These are phyloP conservation scores for Aspergillus latus DNA, from an alignment of 2,329 filamentous ascomycete species.

Conservation along the genomic window DNA sequence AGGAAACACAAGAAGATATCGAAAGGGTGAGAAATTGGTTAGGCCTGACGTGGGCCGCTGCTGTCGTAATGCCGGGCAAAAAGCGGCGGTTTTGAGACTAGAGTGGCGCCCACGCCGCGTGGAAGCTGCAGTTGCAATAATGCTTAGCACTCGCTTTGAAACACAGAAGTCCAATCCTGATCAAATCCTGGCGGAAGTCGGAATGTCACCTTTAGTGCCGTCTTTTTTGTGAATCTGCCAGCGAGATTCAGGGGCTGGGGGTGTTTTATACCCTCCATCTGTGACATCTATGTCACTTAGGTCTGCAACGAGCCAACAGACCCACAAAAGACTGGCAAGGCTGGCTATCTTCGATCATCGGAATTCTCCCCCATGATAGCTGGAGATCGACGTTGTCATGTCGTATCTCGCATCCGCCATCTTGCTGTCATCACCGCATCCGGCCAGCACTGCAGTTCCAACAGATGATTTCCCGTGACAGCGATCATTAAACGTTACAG, in stretches of 20 bases:
- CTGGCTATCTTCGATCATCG: not conserved
- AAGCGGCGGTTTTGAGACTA: not conserved
- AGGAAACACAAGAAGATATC: not conserved
- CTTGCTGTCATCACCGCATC: slow-evolving; percentile 10
- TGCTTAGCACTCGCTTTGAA: not conserved
- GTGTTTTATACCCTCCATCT: slow-evolving; percentile 8
- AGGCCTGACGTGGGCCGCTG: not conserved
- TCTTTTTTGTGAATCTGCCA: not conserved
- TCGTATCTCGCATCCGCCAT: slow-evolving; percentile 8
- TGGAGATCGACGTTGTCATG: slow-evolving; percentile 6
- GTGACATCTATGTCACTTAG: slow-evolving; percentile 11
- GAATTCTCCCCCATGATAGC: not conserved
- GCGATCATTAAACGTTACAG: slow-evolving; percentile 11
- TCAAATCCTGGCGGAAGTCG: not conserved
- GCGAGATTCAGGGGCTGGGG: slow-evolving; percentile 6
- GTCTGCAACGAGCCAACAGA: slow-evolving; percentile 17
- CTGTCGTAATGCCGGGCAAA: slow-evolving; percentile 3
- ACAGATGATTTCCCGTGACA: not conserved
- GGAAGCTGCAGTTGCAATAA: slow-evolving; percentile 3
- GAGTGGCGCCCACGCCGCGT: slow-evolving; percentile 6
- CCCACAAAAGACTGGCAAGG: not conserved
- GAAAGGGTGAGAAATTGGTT: not conserved
- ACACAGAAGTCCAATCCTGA: not conserved
- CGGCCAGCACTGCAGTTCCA: slow-evolving; percentile 5
- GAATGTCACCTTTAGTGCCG: not conserved